Conservation (phyloP, 139 green algal species). For the Chlamydomonas applanata region DNA sequence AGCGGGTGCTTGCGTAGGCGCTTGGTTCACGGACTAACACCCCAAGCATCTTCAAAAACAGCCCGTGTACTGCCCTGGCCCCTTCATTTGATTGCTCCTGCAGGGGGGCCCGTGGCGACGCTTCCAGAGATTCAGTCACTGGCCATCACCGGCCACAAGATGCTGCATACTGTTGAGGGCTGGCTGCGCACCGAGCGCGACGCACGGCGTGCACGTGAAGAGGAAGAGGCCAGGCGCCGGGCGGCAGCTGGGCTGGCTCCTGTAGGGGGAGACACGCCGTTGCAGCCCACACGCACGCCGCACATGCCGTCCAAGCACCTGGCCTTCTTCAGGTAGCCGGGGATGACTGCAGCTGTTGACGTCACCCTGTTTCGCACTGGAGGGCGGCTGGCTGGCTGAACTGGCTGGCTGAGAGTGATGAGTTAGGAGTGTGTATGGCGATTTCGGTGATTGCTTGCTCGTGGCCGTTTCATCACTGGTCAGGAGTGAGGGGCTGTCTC, state of each 20-base stretch:
- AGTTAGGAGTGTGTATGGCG: too few relatives aligned
- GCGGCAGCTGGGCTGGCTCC: neutral
- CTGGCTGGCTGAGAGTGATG: too few relatives aligned
- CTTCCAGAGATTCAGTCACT: slow-evolving; percentile 29
- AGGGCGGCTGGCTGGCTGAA: too few relatives aligned
- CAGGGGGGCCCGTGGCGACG: slow-evolving; percentile 34
- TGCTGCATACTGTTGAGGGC: slow-evolving; percentile 77
- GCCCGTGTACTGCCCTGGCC: neutral
- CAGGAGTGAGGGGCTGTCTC: too few relatives aligned
- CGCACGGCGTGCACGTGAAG: slow-evolving; percentile 7
- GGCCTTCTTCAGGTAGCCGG: slow-evolving; percentile 72
- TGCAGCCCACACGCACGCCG: slow-evolving; percentile 46
- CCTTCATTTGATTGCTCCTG: too few relatives aligned
- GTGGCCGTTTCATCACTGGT: too few relatives aligned
- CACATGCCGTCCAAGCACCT: slow-evolving; percentile 75
- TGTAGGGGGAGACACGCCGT: neutral
- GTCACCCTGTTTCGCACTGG: too few relatives aligned
- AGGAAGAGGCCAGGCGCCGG: slow-evolving; percentile 1
- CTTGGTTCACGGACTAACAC: neutral
- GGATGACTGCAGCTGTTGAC: too few relatives aligned
- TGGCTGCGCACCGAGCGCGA: slow-evolving; percentile 78
- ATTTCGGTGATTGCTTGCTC: too few relatives aligned
- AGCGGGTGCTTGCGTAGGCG: neutral
- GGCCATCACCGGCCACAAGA: slow-evolving; percentile 44
- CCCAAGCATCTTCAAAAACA: too few relatives aligned